phyloP scores from a whole-genome alignment of 805 yeast genomes.

The Sugiyamaella lignohabitans region DNA sequence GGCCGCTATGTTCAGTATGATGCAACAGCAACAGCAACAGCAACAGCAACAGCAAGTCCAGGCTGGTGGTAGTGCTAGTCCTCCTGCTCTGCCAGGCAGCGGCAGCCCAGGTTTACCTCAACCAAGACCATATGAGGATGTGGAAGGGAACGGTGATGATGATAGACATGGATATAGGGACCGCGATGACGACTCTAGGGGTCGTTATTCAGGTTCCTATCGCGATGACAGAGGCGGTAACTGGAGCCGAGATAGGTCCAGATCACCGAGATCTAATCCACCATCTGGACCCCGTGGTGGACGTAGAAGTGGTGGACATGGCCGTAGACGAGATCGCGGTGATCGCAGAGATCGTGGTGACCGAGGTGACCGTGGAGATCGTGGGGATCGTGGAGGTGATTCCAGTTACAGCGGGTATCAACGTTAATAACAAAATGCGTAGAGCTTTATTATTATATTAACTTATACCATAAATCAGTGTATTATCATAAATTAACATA shows the following conservation, averaged over 20 bases:
- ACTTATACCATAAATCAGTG: too few relatives aligned
- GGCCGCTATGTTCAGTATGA: conserved; percentile 19
- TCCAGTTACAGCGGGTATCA: background rate
- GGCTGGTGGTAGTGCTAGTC: conserved; percentile 3
- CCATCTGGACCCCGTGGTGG: conserved; percentile 20
- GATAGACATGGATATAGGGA: conserved; percentile 10
- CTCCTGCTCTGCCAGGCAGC: background rate
- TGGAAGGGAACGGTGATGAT: conserved; percentile 4
- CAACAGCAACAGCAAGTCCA: conserved; percentile 11
- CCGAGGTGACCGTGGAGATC: conserved; percentile 6
- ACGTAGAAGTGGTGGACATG: conserved; percentile 8
- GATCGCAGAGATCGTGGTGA: conserved; percentile 8
- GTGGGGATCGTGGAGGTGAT: conserved; percentile 5
- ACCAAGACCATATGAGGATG: conserved; percentile 7
- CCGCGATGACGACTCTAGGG: conserved; percentile 9
- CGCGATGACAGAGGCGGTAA: conserved; percentile 11
- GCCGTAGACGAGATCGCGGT: conserved; percentile 4
- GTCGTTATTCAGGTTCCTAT: background rate
- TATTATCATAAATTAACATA: too few relatives aligned
- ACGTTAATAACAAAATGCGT: background rate
- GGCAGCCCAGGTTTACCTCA: background rate
- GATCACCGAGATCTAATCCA: conserved; percentile 17
- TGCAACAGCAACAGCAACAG: conserved; percentile 16
- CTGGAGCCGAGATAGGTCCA: conserved; percentile 8
- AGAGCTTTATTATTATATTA: background rate